Percentiles rank a stretch among this genome's conserved stretches.
Conservation (phyloP, 192 early-diverging fungal genomes). For the Coemansia erecta region DNA sequence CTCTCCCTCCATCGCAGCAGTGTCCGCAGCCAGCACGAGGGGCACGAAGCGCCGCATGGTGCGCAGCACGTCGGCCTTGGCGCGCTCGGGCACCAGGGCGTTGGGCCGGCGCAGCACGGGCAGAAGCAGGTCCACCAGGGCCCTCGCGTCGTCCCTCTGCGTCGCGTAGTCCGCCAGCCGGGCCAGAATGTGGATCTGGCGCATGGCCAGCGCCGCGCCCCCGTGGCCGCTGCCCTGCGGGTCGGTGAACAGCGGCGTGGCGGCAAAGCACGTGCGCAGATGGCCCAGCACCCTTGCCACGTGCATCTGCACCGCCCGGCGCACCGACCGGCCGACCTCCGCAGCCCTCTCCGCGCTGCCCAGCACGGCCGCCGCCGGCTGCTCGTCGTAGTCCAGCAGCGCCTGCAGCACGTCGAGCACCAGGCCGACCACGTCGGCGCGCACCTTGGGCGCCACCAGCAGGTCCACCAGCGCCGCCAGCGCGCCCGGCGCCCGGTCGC, state of each 20-base stretch:
- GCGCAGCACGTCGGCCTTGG: constrained; percentile 79
- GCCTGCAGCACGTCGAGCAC: constrained; percentile 76
- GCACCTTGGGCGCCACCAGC: constrained; percentile 77
- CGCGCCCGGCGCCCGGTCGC: constrained; percentile 60
- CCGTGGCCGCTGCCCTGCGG: neutral
- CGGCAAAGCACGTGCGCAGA: constrained; percentile 43
- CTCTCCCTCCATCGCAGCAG: too few species aligned
- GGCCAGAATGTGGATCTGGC: constrained; percentile 80
- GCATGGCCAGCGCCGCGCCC: constrained; percentile 51
- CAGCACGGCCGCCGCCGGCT: constrained; percentile 53
- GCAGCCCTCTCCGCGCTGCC: constrained; percentile 23
- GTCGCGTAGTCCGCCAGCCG: constrained; percentile 72
- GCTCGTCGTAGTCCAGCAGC: constrained; percentile 52
- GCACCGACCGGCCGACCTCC: constrained; percentile 12
- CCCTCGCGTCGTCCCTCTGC: constrained; percentile 62
- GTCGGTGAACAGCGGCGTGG: constrained; percentile 2
- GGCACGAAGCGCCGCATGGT: constrained; percentile 79
- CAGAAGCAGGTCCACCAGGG: constrained; percentile 75
- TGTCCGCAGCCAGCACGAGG: constrained; percentile 63
- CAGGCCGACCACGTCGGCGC: constrained; percentile 64
- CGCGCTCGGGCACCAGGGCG: constrained; percentile 69
- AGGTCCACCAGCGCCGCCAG: constrained; percentile 70
- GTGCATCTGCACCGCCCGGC: constrained; percentile 20
- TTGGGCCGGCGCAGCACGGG: constrained; percentile 76
- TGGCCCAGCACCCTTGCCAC: constrained; percentile 42